Evolutionary conservation across 768 basidiomycete species (phyloP), one percentile per base, ranked within the genome.

Genomic region (Tylopilus sp.): DNA sequence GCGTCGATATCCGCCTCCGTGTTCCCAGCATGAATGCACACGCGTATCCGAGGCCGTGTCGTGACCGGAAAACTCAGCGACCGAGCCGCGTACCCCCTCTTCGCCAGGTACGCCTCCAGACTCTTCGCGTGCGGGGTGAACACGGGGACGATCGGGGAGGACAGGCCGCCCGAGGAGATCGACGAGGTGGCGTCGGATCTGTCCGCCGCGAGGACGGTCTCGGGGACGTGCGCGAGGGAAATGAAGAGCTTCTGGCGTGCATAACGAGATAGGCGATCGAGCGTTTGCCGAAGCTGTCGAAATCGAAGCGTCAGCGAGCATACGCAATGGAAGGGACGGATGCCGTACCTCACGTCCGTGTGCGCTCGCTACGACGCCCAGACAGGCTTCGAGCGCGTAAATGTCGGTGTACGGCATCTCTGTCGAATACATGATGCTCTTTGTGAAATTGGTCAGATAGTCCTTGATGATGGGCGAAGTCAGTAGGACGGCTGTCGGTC

Each of bases 361-460:
- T 7, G 42, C 16, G 30, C 59, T 50, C 17, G 59, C 56, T 6
- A 66, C 42, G 29, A 56, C 46, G 6, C 45, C 21, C 12, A 66
- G 83, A 40, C 92, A 58, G 1, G 59, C 76, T n/a, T 88, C 72
- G 6, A 65, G 54, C 3, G 58, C 64, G 8, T 63, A 63, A 1
- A 65, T 44, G 21, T 58, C 57, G 12, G 57, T 55, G 40, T 57
- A 58, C 11, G 62, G 56, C 55, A 65, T 61, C 14, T 55, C 48
- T 4, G 64, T 66, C 26, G 64, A 57, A 45, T 62, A 66, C 14
- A 58, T 56, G 50, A 66, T 25, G 3, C 51, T 49, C 36, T 59
- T 63, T 7, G 53, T 51, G 29, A 57, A 64, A 30, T 66, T 62
- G 3, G 58, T 41, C 19, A 66, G 6, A 46, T 66, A 64, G 16